Conservation (phyloP, 257 asterid species). For the Petrea volubilis region DNA sequence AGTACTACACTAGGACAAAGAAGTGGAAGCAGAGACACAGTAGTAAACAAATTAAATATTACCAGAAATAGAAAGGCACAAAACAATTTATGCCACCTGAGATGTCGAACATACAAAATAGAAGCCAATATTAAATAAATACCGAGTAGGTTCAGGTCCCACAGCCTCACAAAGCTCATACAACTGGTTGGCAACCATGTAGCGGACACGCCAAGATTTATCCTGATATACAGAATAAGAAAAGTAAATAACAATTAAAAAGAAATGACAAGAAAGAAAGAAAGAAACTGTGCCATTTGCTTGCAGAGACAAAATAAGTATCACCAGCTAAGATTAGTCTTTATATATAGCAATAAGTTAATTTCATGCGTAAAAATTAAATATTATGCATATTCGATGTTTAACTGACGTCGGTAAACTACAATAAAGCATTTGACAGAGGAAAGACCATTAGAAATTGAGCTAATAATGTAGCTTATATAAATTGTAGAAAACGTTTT, state of each 20-base stretch:
- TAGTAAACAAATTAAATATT: no score
- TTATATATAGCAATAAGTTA: not conserved
- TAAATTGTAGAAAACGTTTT: slow-evolving; percentile 4
- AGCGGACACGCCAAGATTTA: slow-evolving; percentile 99
- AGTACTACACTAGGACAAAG: not conserved
- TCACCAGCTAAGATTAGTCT: not conserved
- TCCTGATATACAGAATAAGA: slow-evolving; percentile 51
- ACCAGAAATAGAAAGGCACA: not conserved
- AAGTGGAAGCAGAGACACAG: no score
- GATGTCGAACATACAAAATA: slow-evolving; percentile 4
- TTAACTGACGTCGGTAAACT: not conserved
- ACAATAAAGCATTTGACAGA: not conserved
- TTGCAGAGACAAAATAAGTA: not conserved
- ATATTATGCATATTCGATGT: not conserved
- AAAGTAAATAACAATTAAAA: not conserved
- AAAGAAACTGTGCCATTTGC: not conserved
- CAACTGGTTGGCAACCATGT: slow-evolving; percentile 97
- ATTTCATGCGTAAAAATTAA: not conserved
- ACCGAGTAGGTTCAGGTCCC: slow-evolving; percentile 94
- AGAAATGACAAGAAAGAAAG: not conserved
- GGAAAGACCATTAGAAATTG: slow-evolving; percentile 1
- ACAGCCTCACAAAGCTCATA: slow-evolving; percentile 98
- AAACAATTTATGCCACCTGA: not conserved
- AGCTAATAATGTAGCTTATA: not conserved
- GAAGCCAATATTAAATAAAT: slow-evolving; percentile 21